Base-by-base conservation (phyloP, 306 rosid species). In the Malus sieversii region DNA sequence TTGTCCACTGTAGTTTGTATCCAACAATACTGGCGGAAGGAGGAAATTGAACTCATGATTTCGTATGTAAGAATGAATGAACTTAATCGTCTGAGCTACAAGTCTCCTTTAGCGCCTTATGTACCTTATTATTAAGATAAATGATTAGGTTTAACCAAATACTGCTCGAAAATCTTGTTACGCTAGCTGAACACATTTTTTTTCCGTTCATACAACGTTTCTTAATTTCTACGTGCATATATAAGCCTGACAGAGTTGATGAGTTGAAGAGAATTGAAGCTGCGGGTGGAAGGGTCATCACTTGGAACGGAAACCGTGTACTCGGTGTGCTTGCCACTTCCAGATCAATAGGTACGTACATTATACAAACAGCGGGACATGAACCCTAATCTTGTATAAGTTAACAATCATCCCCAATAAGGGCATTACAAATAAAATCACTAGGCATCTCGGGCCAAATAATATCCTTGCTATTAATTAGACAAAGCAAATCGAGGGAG, bases 281-380 rank as follows among this genome's bases (percentile, higher is more conserved):
- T 27, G 97, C 93, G 20, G 97, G 98, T 55, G 98, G 98, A 69
- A 90, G 80, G 78, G 96, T 94, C 75, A 87, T 94, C 38, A 85
- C 86, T 85, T 94, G 97, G 98, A 88, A 94, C 66, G 98, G 98
- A 53, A 85, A 82, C 59, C 98, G 97, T 11, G 93, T 94, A 73
- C 89, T 92, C 0, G 98, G 98, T 68, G 98, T 94, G 78, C 96
- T 94, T 71, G 87, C 95, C 70, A 92, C 98, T 76, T 94, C 98
- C 3, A 89, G 98, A 83, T 94, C 97, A 66, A 86, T 94, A 73
- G 98, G 98, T 92, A 78, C 22, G 73, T 44, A 18, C 45, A 25
- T 27, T 61, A 12, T 16, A 12, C 14, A 1, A 20, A n/a, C 62
- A 22, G 55, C 55, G 20, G 55, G 55, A 5, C 8, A 5, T 16